phyloP scores from a whole-genome alignment of 768 basidiomycete species.

The Termitomyces sp. region DNA sequence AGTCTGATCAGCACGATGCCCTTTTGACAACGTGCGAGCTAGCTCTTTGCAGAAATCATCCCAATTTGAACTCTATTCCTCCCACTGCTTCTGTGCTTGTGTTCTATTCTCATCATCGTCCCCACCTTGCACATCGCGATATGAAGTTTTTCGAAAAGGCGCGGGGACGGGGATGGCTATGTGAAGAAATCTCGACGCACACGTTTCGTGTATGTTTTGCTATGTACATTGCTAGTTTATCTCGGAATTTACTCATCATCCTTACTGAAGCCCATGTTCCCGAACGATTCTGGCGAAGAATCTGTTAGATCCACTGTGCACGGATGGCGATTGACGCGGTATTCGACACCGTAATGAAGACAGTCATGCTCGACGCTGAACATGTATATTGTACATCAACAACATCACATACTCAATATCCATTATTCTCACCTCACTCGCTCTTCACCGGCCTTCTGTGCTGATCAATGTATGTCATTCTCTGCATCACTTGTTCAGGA shows the following conservation, averaged over 20 bases:
- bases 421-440: neutral
- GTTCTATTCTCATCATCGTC: slow-evolving; percentile 87
- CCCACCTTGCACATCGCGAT: slow-evolving; percentile 77
- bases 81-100: slow-evolving; percentile 47
- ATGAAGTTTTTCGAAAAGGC: slow-evolving; percentile 77
- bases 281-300: slow-evolving; percentile 77
- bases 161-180: slow-evolving; percentile 57
- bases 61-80: slow-evolving; percentile 5
- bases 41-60: slow-evolving; percentile 20
- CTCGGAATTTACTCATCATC: neutral
- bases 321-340: slow-evolving; percentile 60
- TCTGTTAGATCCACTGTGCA: slow-evolving; percentile 76
- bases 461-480: neutral
- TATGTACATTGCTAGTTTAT: neutral
- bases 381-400: too few relatives aligned
- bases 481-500: neutral
- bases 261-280: slow-evolving; percentile 76
- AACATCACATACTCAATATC: neutral
- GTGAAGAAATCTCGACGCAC: slow-evolving; percentile 61
- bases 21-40: slow-evolving; percentile 69
- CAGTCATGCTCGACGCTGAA: too few relatives aligned
- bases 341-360: neutral
- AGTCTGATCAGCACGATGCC: slow-evolving; percentile 60
- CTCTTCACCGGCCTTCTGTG: too few relatives aligned
- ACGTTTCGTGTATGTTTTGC: slow-evolving; percentile 49